Percentiles rank a stretch among this genome's conserved stretches.
These are phyloP conservation scores for Kitagawia praeruptora DNA, from an alignment of 129 eudicot species.

Conservation along the genomic window DNA sequence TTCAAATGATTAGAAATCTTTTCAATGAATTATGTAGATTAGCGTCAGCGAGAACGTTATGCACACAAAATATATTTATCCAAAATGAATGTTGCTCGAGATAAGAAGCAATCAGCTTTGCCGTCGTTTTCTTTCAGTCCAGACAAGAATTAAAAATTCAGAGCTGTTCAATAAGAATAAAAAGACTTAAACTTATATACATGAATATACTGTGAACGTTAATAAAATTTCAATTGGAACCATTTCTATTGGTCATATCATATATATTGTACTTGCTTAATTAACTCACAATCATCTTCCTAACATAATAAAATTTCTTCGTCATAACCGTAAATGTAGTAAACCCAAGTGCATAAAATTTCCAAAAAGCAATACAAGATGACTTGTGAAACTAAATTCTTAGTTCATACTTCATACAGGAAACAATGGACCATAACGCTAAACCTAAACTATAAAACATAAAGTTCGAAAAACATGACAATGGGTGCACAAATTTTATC, in stretches of 20 bases:
- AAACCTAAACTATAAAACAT: neutral
- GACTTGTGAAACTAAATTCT: neutral
- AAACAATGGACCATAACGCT: neutral
- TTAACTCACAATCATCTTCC: too few relatives aligned
- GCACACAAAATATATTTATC: neutral
- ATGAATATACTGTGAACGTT: neutral
- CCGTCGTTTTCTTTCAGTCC: slow-evolving; percentile 11
- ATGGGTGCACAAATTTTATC: neutral
- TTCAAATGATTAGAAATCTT: neutral
- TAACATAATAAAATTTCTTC: neutral
- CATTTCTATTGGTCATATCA: neutral
- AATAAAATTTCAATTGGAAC: neutral
- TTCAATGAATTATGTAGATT: slow-evolving; percentile 2
- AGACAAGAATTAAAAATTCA: slow-evolving; percentile 6
- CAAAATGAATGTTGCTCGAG: neutral
- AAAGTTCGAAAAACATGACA: neutral
- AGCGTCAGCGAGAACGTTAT: neutral
- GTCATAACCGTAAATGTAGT: neutral
- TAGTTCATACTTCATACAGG: too few relatives aligned
- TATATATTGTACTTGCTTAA: neutral
- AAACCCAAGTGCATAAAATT: neutral
- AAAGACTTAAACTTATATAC: neutral
- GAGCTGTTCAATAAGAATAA: slow-evolving; percentile 3
- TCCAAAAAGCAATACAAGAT: neutral
- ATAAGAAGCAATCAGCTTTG: slow-evolving; percentile 4